These are phyloP conservation scores for Termitomyces sp. DNA, from an alignment of 768 basidiomycete species.

Conservation along the genomic window DNA sequence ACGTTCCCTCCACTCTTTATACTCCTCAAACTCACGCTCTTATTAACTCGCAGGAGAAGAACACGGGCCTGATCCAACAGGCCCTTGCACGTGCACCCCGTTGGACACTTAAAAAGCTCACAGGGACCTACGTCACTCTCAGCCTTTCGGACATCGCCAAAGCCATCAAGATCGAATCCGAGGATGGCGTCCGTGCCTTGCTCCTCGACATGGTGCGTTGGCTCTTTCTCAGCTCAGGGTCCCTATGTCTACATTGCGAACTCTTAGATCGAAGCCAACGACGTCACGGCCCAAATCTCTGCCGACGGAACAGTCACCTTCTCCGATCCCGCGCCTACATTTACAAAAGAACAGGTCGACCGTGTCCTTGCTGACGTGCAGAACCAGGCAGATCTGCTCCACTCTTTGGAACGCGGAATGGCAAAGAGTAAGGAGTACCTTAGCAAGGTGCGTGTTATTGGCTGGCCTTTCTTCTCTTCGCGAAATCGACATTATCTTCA, in stretches of 20 bases:
- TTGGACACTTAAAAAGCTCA: conserved; percentile 77
- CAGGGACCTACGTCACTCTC: conserved; percentile 77
- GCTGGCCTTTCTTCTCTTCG: background rate
- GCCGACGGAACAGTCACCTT: conserved; percentile 71
- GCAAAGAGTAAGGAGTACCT: conserved; percentile 68
- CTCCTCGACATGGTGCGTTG: conserved; percentile 67
- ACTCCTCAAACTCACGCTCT: background rate
- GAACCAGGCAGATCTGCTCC: conserved; percentile 43
- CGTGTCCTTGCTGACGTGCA: conserved; percentile 48
- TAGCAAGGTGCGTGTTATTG: conserved; percentile 44
- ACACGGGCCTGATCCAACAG: conserved; percentile 61
- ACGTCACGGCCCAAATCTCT: conserved; percentile 66
- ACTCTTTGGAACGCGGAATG: conserved; percentile 47
- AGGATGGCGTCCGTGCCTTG: conserved; percentile 50
- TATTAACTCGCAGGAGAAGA: conserved; percentile 50
- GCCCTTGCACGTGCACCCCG: conserved; percentile 66
- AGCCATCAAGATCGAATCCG: conserved; percentile 41
- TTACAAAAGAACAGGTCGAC: conserved; percentile 60
- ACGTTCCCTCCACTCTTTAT: conserved; percentile 11
- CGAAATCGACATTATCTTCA: background rate
- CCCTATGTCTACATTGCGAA: background rate
- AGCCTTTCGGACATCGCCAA: conserved; percentile 66
- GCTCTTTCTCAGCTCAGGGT: background rate
- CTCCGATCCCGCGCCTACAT: conserved; percentile 53
- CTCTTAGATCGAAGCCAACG: conserved; percentile 59